phyloP scores from a whole-genome alignment of 495 filamentous ascomycete genomes.

The Penicillium subrubescens region DNA sequence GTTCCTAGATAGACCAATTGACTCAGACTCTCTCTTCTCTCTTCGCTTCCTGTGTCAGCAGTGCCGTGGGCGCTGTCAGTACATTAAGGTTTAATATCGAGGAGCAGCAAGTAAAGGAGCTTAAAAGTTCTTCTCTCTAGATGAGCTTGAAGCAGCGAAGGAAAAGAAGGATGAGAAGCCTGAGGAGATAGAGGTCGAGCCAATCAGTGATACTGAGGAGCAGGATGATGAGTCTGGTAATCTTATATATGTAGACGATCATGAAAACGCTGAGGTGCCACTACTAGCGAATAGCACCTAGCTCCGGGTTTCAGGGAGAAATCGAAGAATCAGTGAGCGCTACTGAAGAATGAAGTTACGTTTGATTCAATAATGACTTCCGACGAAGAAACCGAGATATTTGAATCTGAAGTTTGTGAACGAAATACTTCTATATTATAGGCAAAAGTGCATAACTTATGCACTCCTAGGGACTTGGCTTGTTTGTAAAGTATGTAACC shows the following conservation, averaged over 20 bases:
- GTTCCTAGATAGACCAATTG: too few relatives aligned
- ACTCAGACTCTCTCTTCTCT: too few relatives aligned
- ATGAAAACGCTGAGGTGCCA: neutral
- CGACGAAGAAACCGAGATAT: neutral
- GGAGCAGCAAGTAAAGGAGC: neutral
- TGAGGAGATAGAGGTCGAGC: neutral
- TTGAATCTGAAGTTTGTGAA: neutral
- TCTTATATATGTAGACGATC: neutral
- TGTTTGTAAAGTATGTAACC: constrained; percentile 4
- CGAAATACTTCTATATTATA: neutral
- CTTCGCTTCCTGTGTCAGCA: too few relatives aligned
- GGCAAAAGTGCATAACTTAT: constrained; percentile 6
- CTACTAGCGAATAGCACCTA: neutral
- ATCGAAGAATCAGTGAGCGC: neutral
- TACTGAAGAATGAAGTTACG: neutral
- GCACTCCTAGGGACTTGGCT: constrained; percentile 1
- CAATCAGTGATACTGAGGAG: constrained; percentile 2
- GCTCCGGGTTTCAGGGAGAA: neutral
- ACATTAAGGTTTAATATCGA: constrained; percentile 3
- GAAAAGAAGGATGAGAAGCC: constrained; percentile 6
- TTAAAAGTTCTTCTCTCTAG: constrained; percentile 4
- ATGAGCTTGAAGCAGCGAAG: neutral
- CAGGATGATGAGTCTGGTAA: neutral
- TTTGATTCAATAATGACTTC: neutral
- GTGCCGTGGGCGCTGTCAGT: too few relatives aligned